Conservation (phyloP, 257 asterid genomes). For the Gentiana macrophylla region DNA sequence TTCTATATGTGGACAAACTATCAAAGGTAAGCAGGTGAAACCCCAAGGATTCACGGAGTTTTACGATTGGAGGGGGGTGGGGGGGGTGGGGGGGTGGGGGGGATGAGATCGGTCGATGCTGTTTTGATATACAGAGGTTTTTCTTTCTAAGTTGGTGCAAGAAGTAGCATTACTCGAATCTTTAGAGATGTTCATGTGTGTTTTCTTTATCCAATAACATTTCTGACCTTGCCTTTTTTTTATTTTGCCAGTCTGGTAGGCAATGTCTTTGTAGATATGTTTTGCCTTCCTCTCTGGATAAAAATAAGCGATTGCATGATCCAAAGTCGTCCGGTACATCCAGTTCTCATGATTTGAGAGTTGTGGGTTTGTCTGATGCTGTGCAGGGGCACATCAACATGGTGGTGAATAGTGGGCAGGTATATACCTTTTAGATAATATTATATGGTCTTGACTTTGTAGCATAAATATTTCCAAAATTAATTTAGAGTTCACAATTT, state of each 20-base stretch:
- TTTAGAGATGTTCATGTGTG: background rate
- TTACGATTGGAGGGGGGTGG: too few relatives aligned
- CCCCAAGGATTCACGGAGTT: too few relatives aligned
- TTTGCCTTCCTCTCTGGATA: conserved; percentile 43
- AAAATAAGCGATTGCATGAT: conserved; percentile 24
- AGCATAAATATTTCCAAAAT: background rate
- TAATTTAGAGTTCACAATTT: background rate
- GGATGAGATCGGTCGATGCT: too few relatives aligned
- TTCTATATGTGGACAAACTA: too few relatives aligned
- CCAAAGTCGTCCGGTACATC: conserved; percentile 22
- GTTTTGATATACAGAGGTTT: too few relatives aligned
- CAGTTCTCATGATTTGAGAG: conserved; percentile 29
- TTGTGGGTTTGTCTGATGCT: conserved; percentile 69
- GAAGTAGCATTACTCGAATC: too few relatives aligned
- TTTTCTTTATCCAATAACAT: background rate
- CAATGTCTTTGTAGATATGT: conserved; percentile 74
- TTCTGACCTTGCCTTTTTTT: background rate
- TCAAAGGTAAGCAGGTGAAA: too few relatives aligned
- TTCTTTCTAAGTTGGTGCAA: too few relatives aligned
- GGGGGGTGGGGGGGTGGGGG: too few relatives aligned
- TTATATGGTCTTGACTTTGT: background rate
- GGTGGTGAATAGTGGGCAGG: conserved; percentile 60
- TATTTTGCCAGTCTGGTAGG: conserved; percentile 61
- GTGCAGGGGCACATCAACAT: conserved; percentile 76
- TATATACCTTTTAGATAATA: conserved; percentile 15